Evolutionary conservation across 805 yeast species (phyloP), one percentile per base, ranked within the genome.

Genomic region (Ogataea corticis): DNA sequence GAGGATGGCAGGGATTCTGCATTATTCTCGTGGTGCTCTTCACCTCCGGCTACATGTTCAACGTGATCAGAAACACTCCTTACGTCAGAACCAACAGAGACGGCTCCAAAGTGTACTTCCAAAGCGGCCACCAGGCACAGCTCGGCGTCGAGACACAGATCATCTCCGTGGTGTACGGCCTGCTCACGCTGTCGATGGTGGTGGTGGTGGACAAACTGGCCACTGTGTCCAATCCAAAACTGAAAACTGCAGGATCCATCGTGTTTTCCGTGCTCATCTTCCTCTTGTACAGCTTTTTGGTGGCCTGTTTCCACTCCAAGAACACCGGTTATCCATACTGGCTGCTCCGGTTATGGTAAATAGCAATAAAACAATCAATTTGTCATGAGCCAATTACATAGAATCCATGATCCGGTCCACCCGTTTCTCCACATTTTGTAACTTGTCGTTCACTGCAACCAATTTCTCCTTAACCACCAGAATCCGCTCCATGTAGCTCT

Each of bases 1-100:
- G 76, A 39, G 59, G 87, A 32, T 94, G 98, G 97, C 85, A 87
- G 35, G 77, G 81, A 2, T 36, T 77, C 10, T 75, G 87, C 3
- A 71, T 87, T n/a, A 69, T 85, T 45, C 56, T 77, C 15, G 76
- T 87, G 30, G 70, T 91, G 48, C 68, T 90, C 55, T 87, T 91
- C 72, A 81, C 79, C 38, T 73, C 92, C 7, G 99, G 99, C 14
- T 86, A 90, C 68, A 94, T 94, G 99, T 94, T 82, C 76, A 91
- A 89, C 65, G 77, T 79, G 54, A 94, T 94, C 51, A 80, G 97
- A 65, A 77, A 77, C 31, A 75, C 83, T 6, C 90, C 75, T 25
- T 87, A 83, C 61, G 71, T 83, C 33, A 75, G 75, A 52, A 73
- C 70, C 28, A 66, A 61, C 18, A 58, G 52, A 7, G 62, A 73